Evolutionary conservation across 352 stramenopile genomes (phyloP).

Genomic region (Globisporangium solare): DNA sequence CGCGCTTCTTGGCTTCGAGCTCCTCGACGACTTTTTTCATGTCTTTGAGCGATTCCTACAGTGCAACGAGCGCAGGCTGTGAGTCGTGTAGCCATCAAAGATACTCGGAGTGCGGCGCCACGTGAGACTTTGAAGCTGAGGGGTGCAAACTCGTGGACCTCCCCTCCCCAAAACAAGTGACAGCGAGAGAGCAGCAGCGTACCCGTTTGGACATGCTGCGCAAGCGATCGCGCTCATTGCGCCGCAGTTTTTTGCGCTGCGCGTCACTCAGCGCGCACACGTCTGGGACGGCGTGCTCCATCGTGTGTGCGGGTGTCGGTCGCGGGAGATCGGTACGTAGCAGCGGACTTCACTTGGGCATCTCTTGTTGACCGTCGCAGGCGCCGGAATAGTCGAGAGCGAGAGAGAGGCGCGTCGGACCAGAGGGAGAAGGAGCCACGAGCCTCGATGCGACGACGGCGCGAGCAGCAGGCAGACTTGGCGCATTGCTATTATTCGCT

Average conservation of each 20-base stretch:
- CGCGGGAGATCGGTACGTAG: background rate
- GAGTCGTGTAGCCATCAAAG: too few species aligned
- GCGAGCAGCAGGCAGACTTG: too few species aligned
- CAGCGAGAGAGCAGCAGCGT: background rate
- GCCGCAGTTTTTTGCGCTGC: constrained; percentile 26
- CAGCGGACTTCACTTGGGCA: constrained; percentile 8
- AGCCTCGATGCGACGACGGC: too few species aligned
- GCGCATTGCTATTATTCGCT: too few species aligned
- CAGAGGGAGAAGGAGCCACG: too few species aligned
- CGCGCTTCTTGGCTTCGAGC: constrained; percentile 41
- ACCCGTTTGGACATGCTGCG: constrained; percentile 53
- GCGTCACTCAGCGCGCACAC: background rate
- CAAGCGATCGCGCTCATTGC: constrained; percentile 59
- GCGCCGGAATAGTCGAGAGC: background rate
- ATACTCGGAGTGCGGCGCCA: too few species aligned
- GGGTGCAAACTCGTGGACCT: too few species aligned
- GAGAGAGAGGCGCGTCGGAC: too few species aligned
- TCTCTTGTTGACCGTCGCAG: constrained; percentile 24
- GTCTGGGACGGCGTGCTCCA: background rate
- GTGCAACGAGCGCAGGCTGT: background rate
- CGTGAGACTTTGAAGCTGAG: too few species aligned
- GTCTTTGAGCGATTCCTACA: constrained; percentile 41
- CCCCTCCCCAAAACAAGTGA: too few species aligned
- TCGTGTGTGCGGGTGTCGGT: background rate
- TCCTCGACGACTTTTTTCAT: constrained; percentile 41